A percentile compares a stretch with the other conserved stretches of the same genome.
These are phyloP conservation scores for Nicotiana otophora DNA, from an alignment of 257 asterid species.

Conservation along the genomic window DNA sequence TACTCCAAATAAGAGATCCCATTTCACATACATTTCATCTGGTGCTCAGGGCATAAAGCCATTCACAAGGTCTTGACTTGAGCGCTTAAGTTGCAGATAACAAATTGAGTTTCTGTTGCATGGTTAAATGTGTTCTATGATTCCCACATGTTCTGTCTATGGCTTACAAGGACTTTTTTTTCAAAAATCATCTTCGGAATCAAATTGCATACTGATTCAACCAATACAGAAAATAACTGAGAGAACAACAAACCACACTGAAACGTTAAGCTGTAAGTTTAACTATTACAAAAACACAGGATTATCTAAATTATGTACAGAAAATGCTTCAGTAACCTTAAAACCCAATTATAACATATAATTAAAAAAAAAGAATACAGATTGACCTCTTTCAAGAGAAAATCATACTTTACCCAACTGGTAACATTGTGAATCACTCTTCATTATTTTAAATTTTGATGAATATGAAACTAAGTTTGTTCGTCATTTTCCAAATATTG, in stretches of 20 bases:
- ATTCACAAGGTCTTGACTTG: neutral
- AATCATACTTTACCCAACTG: neutral
- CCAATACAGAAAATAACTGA: neutral
- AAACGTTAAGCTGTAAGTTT: neutral
- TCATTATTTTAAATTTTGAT: neutral
- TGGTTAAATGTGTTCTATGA: neutral
- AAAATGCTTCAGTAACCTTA: neutral
- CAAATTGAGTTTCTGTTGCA: neutral
- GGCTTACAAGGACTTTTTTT: neutral
- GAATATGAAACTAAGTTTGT: neutral
- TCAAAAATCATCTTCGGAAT: neutral
- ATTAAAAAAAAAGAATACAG: neutral
- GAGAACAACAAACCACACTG: neutral
- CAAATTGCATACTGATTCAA: neutral
- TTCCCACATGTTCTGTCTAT: neutral
- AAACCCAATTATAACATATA: neutral
- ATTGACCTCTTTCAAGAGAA: neutral
- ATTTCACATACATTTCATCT: neutral
- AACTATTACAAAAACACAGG: neutral
- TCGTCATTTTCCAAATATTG: constrained; percentile 1
- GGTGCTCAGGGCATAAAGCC: neutral
- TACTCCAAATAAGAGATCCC: neutral
- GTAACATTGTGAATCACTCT: neutral
- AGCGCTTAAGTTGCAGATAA: neutral
- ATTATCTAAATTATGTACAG: neutral